Evolutionary conservation across 306 rosid species (phyloP).

Genomic region (Inga laurina): DNA sequence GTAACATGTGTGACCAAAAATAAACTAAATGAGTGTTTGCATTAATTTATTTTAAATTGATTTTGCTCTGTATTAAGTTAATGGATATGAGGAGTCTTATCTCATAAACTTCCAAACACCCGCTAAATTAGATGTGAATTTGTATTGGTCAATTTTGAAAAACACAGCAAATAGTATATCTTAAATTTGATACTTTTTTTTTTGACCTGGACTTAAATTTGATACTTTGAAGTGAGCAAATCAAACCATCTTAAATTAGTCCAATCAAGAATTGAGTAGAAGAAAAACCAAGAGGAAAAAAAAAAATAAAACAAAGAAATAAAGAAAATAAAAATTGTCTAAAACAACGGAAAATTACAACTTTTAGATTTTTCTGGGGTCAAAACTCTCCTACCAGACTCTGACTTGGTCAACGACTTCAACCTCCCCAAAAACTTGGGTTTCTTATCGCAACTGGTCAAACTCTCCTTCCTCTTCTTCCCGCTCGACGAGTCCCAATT

Average conservation of each 20-base stretch:
- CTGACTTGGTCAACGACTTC: slow-evolving; percentile 84
- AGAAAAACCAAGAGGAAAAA: neutral
- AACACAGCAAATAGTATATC: neutral
- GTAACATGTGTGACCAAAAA: too few species aligned
- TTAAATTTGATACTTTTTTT: neutral
- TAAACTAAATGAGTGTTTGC: too few species aligned
- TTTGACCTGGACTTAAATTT: neutral
- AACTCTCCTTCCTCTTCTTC: slow-evolving; percentile 56
- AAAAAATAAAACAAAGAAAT: neutral
- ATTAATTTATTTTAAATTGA: too few species aligned
- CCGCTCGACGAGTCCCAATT: slow-evolving; percentile 62
- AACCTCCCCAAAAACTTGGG: slow-evolving; percentile 76
- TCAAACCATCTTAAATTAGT: neutral
- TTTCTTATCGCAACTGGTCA: slow-evolving; percentile 49
- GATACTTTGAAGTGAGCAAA: neutral
- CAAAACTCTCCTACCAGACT: slow-evolving; percentile 44
- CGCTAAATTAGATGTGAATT: too few species aligned
- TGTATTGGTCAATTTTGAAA: too few species aligned
- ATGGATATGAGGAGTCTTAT: too few species aligned
- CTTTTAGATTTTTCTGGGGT: neutral
- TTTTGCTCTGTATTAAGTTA: too few species aligned
- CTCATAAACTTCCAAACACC: too few species aligned
- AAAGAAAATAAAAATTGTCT: neutral
- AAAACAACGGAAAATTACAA: neutral
- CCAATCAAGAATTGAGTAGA: neutral